Evolutionary conservation across 2,329 filamentous ascomycete genomes (phyloP).

Genomic region (Alternaria panax): DNA sequence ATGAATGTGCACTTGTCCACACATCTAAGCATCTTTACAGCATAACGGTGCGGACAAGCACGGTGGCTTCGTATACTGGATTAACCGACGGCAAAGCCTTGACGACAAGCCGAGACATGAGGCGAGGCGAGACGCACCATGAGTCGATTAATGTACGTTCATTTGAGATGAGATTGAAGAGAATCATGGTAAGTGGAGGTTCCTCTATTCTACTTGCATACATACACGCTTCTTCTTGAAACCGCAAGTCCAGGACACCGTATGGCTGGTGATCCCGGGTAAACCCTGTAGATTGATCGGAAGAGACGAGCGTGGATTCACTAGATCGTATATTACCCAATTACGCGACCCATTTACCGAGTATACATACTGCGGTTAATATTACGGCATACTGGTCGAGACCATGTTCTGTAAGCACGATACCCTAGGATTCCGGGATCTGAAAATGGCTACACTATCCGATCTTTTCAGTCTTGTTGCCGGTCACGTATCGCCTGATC

Average conservation of each 20-base stretch:
- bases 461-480: slow-evolving; percentile 7
- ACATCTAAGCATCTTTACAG: not conserved
- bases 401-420: slow-evolving; percentile 46
- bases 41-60: not conserved
- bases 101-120: slow-evolving; percentile 14
- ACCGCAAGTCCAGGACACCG: slow-evolving; percentile 15
- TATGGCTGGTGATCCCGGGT: slow-evolving; percentile 23
- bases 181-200: slow-evolving; percentile 14
- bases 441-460: slow-evolving; percentile 15
- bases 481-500: slow-evolving; percentile 35
- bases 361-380: slow-evolving; percentile 31
- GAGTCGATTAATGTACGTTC: slow-evolving; percentile 33
- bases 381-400: slow-evolving; percentile 42
- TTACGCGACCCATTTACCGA: slow-evolving; percentile 40
- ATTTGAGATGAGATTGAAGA: slow-evolving; percentile 26
- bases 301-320: slow-evolving; percentile 24
- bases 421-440: slow-evolving; percentile 30
- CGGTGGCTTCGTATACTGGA: slow-evolving; percentile 16
- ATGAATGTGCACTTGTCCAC: slow-evolving; percentile 5
- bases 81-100: slow-evolving; percentile 22
- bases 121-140: slow-evolving; percentile 8
- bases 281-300: slow-evolving; percentile 34
- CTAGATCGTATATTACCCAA: slow-evolving; percentile 42
- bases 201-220: slow-evolving; percentile 17
- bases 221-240: slow-evolving; percentile 15